Evolutionary conservation across 768 basidiomycete species (phyloP), one percentile per base, ranked within the genome.

Genomic region (Amyloporia xantha): DNA sequence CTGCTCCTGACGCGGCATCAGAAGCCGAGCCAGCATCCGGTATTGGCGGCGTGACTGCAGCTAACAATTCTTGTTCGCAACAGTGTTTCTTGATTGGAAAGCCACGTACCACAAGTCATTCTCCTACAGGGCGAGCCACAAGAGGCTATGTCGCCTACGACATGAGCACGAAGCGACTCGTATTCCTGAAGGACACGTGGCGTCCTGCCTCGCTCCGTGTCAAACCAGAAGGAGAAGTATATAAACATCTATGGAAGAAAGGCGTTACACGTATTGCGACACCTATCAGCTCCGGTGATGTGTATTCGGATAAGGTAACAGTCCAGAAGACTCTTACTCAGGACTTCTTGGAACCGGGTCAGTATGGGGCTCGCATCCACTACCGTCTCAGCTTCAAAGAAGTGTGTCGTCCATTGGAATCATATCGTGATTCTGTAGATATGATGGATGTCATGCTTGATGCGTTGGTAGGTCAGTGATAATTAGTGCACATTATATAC

Each of bases 181-280:
- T 48, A 25, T 56, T 50, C 33, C 23, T 56, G 30, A 53, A 56
- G 43, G 52, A 53, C 39, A 44, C 41, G 5, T 56, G 55, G 55
- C 36, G 55, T 7, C 26, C 36, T 2, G 46, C 12, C 27, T 47
- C 45, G 9, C 10, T 3, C 3, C 36, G 13, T 15, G 36, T 50
- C 5, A 25, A 30, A 10, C 10, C 25, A 12, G 55, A 56, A 23
- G 47, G 52, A 10, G 38, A 48, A n/a, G 44, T 48, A 6, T 38
- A 49, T 26, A 5, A 13, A 15, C 12, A 20, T 7, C 37, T 56
- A 13, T 38, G 39, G 17, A 11, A 24, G n/a, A n/a, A 33, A 5
- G 19, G 21, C 12, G 48, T 49, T 2, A 5, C 21, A 10, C 4
- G 30, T 11, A 36, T 47, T 17, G 30, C 37, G 4, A 47, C 36